Conservation (phyloP, 2,329 filamentous ascomycete genomes). For the Curvularia sp. region DNA sequence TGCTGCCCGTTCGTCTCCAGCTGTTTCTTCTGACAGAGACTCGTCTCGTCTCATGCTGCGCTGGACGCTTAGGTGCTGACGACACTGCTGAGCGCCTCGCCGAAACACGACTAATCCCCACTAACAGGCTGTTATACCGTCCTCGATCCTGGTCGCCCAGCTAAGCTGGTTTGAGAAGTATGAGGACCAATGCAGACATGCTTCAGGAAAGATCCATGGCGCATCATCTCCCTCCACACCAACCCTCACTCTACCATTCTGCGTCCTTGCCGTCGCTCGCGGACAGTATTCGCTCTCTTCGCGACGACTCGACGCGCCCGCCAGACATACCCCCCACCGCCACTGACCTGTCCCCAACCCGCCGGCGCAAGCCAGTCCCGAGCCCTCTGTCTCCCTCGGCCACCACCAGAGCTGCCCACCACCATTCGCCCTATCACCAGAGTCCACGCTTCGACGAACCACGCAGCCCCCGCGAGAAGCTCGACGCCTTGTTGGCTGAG, state of each 20-base stretch:
- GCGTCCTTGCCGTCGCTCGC: constrained; percentile 35
- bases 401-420: constrained; percentile 16
- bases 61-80: constrained; percentile 20
- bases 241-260: constrained; percentile 18
- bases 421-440: constrained; percentile 36
- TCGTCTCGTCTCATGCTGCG: constrained; percentile 25
- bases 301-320: constrained; percentile 40
- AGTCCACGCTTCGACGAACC: constrained; percentile 47
- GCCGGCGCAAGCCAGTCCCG: constrained; percentile 36
- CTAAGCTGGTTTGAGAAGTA: constrained; percentile 45
- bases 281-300: constrained; percentile 42
- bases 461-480: constrained; percentile 50
- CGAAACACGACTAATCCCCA: constrained; percentile 23
- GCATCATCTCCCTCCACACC: constrained; percentile 20
- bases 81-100: constrained; percentile 28
- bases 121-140: constrained; percentile 14
- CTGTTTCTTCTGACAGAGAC: constrained; percentile 20
- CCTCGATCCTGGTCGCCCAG: constrained; percentile 29
- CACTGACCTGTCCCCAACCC: constrained; percentile 26
- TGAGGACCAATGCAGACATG: constrained; percentile 41
- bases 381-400: constrained; percentile 37
- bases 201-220: constrained; percentile 28
- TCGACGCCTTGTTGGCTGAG: constrained; percentile 50
- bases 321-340: constrained; percentile 23
- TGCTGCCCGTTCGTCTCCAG: constrained; percentile 8